Conservation (phyloP, 2,329 filamentous ascomycete genomes). For the Raffaelea arxii region DNA sequence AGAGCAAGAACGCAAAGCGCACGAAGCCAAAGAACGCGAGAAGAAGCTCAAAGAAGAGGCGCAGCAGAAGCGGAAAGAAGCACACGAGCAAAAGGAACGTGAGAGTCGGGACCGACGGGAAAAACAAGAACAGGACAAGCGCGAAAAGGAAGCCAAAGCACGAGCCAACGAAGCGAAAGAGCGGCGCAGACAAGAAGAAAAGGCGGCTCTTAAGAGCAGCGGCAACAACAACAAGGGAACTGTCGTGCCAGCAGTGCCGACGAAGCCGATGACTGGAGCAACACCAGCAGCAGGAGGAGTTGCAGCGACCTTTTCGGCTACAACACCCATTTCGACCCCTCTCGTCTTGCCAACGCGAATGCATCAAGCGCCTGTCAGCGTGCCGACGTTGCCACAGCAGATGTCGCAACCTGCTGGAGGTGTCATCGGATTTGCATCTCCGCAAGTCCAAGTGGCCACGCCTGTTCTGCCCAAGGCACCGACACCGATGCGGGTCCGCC, state of each 20-base stretch:
- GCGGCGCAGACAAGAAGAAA: slow-evolving; percentile 25
- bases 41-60: slow-evolving; percentile 80
- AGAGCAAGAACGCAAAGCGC: slow-evolving; percentile 74
- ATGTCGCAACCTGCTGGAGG: slow-evolving; percentile 31
- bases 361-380: slow-evolving; percentile 24
- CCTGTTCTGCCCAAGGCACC: slow-evolving; percentile 75
- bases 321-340: neutral
- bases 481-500: slow-evolving; percentile 67
- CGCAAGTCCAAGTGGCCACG: slow-evolving; percentile 68
- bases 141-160: slow-evolving; percentile 35
- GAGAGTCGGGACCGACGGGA: slow-evolving; percentile 42
- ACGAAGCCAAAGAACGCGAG: slow-evolving; percentile 69
- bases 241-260: slow-evolving; percentile 7
- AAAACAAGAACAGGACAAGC: slow-evolving; percentile 45
- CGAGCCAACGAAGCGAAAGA: slow-evolving; percentile 24
- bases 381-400: slow-evolving; percentile 50
- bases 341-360: slow-evolving; percentile 21
- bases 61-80: slow-evolving; percentile 68
- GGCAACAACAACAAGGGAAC: too few species aligned
- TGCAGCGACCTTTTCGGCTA: slow-evolving; percentile 8
- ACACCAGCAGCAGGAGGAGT: slow-evolving; percentile 8
- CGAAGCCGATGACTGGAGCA: slow-evolving; percentile 12
- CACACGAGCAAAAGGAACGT: slow-evolving; percentile 49
- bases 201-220: slow-evolving; percentile 16
- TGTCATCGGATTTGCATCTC: slow-evolving; percentile 51